Conservation (phyloP, 78 protist genomes). For the Dictyostelium capitatum region DNA sequence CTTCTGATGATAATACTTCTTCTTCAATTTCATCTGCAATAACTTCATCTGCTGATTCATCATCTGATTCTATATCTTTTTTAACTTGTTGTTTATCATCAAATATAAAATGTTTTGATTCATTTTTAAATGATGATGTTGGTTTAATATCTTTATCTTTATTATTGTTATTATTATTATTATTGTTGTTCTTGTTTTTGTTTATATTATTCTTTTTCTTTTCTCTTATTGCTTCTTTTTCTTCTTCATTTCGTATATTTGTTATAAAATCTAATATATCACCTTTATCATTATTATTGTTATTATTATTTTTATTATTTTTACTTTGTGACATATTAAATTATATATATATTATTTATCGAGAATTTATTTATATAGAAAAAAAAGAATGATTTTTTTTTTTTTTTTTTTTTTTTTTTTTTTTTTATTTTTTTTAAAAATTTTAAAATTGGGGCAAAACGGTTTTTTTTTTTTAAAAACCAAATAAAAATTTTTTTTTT, state of each 20-base stretch:
- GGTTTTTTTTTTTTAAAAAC: too few relatives aligned
- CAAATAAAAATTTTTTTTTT: too few relatives aligned
- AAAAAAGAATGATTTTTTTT: too few relatives aligned
- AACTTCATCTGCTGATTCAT: neutral
- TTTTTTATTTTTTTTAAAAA: too few relatives aligned
- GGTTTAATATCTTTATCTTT: neutral
- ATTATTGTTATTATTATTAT: neutral
- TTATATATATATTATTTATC: too few relatives aligned
- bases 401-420: too few relatives aligned
- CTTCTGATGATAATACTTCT: constrained; percentile 29
- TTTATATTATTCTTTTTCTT: too few relatives aligned
- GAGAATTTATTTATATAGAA: too few relatives aligned
- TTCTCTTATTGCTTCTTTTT: neutral
- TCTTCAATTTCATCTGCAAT: constrained; percentile 42
- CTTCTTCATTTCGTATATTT: neutral
- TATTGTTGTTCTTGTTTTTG: too few relatives aligned
- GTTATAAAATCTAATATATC: neutral
- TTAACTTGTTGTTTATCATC: neutral
- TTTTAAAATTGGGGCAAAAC: too few relatives aligned
- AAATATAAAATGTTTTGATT: neutral
- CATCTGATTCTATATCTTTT: neutral
- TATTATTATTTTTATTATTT: neutral
- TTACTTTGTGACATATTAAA: too few relatives aligned
- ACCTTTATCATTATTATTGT: neutral
- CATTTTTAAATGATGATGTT: neutral